Percentiles rank a stretch among this genome's conserved stretches.
These are phyloP conservation scores for Pythium vanterpoolii DNA, from an alignment of 352 stramenopile species.

Conservation along the genomic window DNA sequence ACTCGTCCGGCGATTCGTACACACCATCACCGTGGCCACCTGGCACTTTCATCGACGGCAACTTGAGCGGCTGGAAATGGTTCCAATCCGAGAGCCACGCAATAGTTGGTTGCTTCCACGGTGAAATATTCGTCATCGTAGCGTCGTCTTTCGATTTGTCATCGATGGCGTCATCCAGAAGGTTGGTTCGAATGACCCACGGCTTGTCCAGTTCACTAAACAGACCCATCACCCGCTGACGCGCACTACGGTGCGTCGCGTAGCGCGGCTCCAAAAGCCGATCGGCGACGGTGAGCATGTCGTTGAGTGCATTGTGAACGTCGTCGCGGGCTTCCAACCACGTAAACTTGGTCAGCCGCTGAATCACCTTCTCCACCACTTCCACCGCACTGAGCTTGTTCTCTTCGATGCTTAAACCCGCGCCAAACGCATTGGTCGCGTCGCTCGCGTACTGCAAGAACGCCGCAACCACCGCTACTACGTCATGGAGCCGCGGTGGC, in stretches of 20 bases:
- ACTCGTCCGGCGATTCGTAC: constrained; percentile 73
- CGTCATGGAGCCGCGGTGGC: constrained; percentile 33
- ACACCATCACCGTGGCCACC: constrained; percentile 44
- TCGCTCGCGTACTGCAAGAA: constrained; percentile 25
- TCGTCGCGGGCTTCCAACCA: constrained; percentile 59
- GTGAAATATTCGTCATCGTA: constrained; percentile 1
- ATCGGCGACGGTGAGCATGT: constrained; percentile 59
- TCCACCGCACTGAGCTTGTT: constrained; percentile 40
- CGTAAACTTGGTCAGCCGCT: constrained; percentile 67
- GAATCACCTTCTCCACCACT: constrained; percentile 33
- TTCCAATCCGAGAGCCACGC: constrained; percentile 65
- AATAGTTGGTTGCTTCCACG: constrained; percentile 69
- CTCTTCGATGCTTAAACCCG: constrained; percentile 29
- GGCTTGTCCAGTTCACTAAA: constrained; percentile 69
- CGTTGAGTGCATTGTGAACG: constrained; percentile 46
- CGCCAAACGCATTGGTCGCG: not conserved
- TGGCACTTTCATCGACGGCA: constrained; percentile 69
- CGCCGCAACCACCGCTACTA: constrained; percentile 25
- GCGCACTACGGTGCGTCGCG: constrained; percentile 46
- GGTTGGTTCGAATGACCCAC: constrained; percentile 55
- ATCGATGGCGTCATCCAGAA: not conserved
- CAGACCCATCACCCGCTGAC: constrained; percentile 35
- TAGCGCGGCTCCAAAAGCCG: constrained; percentile 36
- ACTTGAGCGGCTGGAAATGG: constrained; percentile 65
- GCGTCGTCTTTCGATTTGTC: not conserved